Conservation (phyloP, 108 stramenopile species). For the Bacterosira constricta region DNA sequence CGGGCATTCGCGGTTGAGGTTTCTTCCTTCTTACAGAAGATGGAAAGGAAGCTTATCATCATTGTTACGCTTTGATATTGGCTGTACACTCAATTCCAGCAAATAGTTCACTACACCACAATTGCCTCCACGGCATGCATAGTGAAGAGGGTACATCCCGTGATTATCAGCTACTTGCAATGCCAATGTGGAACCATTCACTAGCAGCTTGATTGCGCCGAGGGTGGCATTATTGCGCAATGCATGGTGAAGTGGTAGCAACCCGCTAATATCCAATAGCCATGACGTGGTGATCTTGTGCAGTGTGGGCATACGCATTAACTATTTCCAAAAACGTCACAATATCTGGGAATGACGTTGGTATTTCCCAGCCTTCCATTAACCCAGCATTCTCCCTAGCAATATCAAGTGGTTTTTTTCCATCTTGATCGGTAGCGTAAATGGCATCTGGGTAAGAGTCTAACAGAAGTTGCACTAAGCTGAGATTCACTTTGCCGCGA, state of each 20-base stretch:
- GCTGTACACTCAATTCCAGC: not conserved
- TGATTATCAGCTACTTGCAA: not conserved
- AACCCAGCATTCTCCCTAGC: too few species aligned
- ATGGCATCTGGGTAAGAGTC: too few species aligned
- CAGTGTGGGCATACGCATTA: not conserved
- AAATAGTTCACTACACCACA: not conserved
- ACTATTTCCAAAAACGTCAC: not conserved
- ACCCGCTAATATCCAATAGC: not conserved
- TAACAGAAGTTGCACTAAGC: too few species aligned
- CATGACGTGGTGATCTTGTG: not conserved
- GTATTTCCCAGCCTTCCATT: too few species aligned
- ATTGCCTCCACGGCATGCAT: slow-evolving; percentile 9
- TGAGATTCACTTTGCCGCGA: too few species aligned
- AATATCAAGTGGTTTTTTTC: too few species aligned
- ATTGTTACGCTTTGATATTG: not conserved
- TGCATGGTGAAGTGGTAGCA: slow-evolving; percentile 18
- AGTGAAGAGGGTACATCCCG: not conserved
- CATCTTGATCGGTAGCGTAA: too few species aligned
- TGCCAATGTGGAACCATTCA: not conserved
- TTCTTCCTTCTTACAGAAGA: not conserved
- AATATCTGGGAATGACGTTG: too few species aligned
- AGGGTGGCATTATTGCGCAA: not conserved
- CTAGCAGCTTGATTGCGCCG: not conserved
- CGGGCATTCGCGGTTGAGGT: not conserved
- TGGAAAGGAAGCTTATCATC: slow-evolving; percentile 1